Conservation (phyloP, 305 asterid genomes). For the Rubia balearica region DNA sequence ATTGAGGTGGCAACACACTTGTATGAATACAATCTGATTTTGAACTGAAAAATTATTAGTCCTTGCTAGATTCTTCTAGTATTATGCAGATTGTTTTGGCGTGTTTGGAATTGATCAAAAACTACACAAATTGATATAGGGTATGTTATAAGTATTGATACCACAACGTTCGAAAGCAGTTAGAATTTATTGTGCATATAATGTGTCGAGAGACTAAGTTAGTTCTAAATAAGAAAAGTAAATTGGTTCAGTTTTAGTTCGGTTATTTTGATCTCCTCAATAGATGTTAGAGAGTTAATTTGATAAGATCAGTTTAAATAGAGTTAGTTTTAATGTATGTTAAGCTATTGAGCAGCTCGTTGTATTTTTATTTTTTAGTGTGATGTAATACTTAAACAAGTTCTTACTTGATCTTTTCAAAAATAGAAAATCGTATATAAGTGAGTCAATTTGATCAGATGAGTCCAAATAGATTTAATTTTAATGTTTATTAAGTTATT, state of each 20-base stretch:
- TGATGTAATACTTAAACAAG: neutral
- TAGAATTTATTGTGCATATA: no score
- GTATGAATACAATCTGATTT: neutral
- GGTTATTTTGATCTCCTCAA: neutral
- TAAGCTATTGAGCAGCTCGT: neutral
- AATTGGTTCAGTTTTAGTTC: neutral
- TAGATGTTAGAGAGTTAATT: neutral
- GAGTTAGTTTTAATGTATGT: neutral
- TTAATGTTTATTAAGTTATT: neutral
- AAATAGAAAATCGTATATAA: no score
- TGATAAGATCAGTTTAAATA: neutral
- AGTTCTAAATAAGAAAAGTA: no score
- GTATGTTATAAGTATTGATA: no score
- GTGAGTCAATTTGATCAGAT: no score
- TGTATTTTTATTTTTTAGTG: no score
- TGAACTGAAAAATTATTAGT: neutral
- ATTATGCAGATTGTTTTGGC: neutral
- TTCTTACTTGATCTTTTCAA: no score
- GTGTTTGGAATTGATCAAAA: neutral
- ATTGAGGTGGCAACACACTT: neutral
- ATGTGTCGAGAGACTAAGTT: no score
- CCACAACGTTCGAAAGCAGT: neutral
- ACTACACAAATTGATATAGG: neutral
- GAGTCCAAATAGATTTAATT: neutral
- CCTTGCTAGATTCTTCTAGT: neutral